A percentile compares a stretch with the other conserved stretches of the same genome.
Evolutionary conservation across 495 filamentous ascomycete genomes (phyloP).

Genomic region (Tuber borchii): DNA sequence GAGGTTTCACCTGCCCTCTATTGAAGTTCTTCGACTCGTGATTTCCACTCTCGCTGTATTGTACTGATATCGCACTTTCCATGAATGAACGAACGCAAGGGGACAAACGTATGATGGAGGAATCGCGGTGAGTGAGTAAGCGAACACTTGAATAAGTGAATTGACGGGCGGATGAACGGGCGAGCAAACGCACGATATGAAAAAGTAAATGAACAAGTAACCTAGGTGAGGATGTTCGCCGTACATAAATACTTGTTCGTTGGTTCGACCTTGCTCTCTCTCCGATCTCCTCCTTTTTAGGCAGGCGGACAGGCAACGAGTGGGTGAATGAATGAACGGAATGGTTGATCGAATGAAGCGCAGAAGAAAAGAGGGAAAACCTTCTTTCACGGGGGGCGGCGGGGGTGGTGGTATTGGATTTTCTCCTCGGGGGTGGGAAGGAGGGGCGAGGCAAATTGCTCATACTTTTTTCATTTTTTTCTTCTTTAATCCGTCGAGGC

Average conservation of each 20-base stretch:
- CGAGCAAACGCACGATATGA: not conserved
- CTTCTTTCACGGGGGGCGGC: not conserved
- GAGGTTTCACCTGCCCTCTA: not conserved
- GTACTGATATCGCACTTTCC: not conserved
- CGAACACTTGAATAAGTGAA: not conserved
- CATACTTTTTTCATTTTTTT: not conserved
- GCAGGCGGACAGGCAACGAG: not conserved
- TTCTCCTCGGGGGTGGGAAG: not conserved
- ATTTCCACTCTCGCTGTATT: not conserved
- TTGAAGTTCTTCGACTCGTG: constrained; percentile 1
- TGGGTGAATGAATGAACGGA: not conserved
- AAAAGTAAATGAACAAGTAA: not conserved
- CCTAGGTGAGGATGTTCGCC: not conserved
- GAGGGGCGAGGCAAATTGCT: not conserved
- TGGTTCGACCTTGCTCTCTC: not conserved
- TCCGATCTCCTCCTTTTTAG: not conserved
- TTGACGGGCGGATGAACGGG: not conserved
- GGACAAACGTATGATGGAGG: not conserved
- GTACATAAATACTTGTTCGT: constrained; percentile 1
- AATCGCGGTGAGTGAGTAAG: not conserved
- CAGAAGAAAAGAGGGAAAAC: not conserved
- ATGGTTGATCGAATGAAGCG: not conserved
- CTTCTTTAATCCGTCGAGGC: not conserved
- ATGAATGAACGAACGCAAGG: not conserved
- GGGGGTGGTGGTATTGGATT: not conserved